Evolutionary conservation across 768 basidiomycete species (phyloP), one percentile per base, ranked within the genome.

Genomic region (Xerocomus brunneocitrinus): DNA sequence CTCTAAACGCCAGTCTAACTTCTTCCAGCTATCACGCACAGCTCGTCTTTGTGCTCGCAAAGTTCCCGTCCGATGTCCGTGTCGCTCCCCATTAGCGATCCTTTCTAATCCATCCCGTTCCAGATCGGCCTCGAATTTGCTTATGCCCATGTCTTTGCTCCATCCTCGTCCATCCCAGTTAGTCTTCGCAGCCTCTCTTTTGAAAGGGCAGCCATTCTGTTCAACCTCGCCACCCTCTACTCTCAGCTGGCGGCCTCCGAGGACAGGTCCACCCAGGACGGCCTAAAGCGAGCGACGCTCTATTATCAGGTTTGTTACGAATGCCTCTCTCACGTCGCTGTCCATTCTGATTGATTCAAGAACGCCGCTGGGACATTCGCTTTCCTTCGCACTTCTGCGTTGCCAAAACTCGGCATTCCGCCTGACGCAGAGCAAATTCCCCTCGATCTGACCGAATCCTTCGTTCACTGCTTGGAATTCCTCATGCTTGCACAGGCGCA

Each of bases 401-500:
- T 86, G 13, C 83, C 83, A 5, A 78, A 76, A 56, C 70, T 89
- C 7, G 56, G 61, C 2, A 71, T 77, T 22, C 66, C 79, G 0
- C 70, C 74, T 7, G 76, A 79, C 19, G 74, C 75, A 40, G 82
- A 84, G 35, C 76, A 82, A n/a, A 63, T 67, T 2, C 82, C 86
- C 0, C 59, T 76, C 14, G 95, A 98, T 66, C 76, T 97, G 27
- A 79, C 85, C 0, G 70, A 73, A 25, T 63, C 79, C 0, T 85
- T 87, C 59, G 62, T 90, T 24, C 75, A 74, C 44, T 76, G 82
- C 27, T 64, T 97, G 40, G 83, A 90, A 63, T 80, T 71, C 58
- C 78, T 98, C 51, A 87, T 92, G 82, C 78, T 95, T 5, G 93
- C 93, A 0, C 92, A 98, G 69, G 95, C 94, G 1, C 95, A 98